Base-by-base conservation (phyloP, 2,329 filamentous ascomycete species). In the Colletotrichum theobromicola region DNA sequence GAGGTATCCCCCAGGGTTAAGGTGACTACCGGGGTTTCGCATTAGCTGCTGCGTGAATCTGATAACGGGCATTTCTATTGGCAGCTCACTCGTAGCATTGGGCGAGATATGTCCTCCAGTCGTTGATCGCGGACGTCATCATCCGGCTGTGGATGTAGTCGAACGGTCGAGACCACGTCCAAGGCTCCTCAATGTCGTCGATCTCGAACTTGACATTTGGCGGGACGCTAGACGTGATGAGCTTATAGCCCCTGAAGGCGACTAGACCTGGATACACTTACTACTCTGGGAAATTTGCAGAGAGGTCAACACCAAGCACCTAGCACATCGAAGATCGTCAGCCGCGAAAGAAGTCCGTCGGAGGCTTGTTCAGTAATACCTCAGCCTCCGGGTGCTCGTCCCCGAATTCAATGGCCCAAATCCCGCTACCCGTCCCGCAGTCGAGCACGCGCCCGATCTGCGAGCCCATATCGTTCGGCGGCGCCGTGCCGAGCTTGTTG, bases 111-210 rank as follows among this genome's bases (percentile, higher is more conserved):
- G 80, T 79, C 1, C 84, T 84, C 84, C 87, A 89, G 77, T 91
- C 85, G 18, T 83, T 80, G 69, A 92, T 87, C 73, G 86, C 87
- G 24, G 85, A 85, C 5, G 85, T 84, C 81, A 91, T 85, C 68
- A 88, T 85, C 30, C 90, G 85, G 53, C 84, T 82, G 79, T 91
- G 89, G 70, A 92, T 87, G 77, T 87, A 89, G 80, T 91, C 89
- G 79, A 91, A 91, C 63, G 87, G 82, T 2, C 83, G 77, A 72
- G 86, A 86, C 24, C 76, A 81, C 8, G 86, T 81, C 90, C 90
- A 92, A 1, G 86, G 83, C 73, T 89, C 85, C 75, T 90, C 88
- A 37, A 86, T 82, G 77, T 92, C 89, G 76, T 91, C 88, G 42
- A 91, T 84, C 64, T 90, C 81, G 79, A 91, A 91, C 26, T 83